Conservation (phyloP, 2,329 filamentous ascomycete species). For the Neobulgaria alba region DNA sequence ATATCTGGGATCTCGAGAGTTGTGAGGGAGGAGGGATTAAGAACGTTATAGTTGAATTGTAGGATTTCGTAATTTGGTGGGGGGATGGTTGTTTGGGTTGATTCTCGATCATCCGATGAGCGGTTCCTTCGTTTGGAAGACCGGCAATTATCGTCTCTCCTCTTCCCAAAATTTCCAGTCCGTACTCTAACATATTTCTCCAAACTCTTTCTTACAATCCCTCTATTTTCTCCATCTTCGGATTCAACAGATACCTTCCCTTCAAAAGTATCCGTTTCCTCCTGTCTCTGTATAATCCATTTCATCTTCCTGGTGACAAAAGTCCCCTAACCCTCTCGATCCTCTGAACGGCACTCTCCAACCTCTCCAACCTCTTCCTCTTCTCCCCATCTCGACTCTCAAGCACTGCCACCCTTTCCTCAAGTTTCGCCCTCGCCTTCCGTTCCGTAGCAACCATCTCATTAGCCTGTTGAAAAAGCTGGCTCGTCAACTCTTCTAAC, state of each 20-base stretch:
- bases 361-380: slow-evolving; percentile 54
- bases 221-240: neutral
- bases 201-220: slow-evolving; percentile 6
- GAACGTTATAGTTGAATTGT: no score
- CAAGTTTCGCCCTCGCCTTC: slow-evolving; percentile 59
- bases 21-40: slow-evolving; percentile 3
- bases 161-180: slow-evolving; percentile 4
- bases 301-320: slow-evolving; percentile 32
- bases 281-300: neutral
- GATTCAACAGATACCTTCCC: slow-evolving; percentile 6
- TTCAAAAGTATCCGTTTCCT: neutral
- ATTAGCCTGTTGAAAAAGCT: slow-evolving; percentile 75
- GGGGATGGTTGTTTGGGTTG: no score
- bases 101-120: neutral
- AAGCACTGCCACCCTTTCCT: slow-evolving; percentile 59
- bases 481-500: slow-evolving; percentile 69
- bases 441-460: slow-evolving; percentile 78
- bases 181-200: slow-evolving; percentile 17
- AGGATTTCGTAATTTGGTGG: no score
- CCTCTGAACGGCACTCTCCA: slow-evolving; percentile 62
- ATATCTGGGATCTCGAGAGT: slow-evolving; percentile 14
- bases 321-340: slow-evolving; percentile 63
- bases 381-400: slow-evolving; percentile 66
- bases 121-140: neutral
- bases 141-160: no score